A percentile compares a stretch with the other conserved stretches of the same genome.
Conservation (phyloP, 2,329 filamentous ascomycete species). For the Neonectria coccinea region DNA sequence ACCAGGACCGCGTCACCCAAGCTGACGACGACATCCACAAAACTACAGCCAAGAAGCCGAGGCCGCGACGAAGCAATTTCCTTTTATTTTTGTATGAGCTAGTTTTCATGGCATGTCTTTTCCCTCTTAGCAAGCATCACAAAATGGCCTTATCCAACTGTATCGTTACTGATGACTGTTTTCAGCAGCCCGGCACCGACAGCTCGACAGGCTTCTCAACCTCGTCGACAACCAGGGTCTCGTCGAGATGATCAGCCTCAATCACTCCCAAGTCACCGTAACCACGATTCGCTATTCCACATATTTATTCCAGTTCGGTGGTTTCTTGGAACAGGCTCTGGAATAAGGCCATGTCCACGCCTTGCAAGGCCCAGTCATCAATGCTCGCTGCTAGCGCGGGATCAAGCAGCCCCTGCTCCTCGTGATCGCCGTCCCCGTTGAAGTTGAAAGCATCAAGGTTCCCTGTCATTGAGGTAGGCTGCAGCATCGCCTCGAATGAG, state of each 20-base stretch:
- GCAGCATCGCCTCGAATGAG: neutral
- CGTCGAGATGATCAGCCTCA: neutral
- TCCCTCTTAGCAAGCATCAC: neutral
- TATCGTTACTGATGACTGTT: too few species aligned
- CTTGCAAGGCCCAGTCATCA: neutral
- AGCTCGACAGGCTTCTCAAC: neutral
- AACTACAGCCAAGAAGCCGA: neutral
- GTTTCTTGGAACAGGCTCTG: neutral
- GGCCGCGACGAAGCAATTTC: constrained; percentile 6
- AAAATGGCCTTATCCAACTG: neutral
- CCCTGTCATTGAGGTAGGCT: too few species aligned
- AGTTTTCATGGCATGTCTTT: neutral
- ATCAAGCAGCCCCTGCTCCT: neutral
- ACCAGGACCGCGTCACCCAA: constrained; percentile 24
- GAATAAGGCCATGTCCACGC: neutral
- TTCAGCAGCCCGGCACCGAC: too few species aligned
- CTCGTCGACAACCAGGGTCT: neutral
- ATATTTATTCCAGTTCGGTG: neutral
- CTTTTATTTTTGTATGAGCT: neutral
- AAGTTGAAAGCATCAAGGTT: neutral
- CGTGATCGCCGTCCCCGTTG: neutral
- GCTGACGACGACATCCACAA: constrained; percentile 15
- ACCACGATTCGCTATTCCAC: neutral
- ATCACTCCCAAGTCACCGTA: neutral
- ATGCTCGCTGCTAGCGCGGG: neutral